Evolutionary conservation across 176 grass and related monocot species (phyloP), one percentile per base, ranked within the genome.

Genomic region (Carex pumila): DNA sequence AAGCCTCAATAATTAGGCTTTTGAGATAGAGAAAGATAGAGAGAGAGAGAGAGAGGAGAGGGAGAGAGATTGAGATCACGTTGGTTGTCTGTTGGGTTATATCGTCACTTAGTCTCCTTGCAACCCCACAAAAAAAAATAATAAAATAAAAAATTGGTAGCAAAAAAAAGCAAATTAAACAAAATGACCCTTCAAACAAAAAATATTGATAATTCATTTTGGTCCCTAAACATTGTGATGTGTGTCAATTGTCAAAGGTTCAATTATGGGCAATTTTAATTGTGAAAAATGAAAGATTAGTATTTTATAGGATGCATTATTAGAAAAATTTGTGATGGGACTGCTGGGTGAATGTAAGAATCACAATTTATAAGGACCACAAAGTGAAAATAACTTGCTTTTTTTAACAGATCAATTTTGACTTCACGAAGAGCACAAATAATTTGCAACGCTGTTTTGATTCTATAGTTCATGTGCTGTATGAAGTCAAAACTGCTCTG

Each of bases 91-190:
- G 76, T 80, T 80, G 34, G 80, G 81, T 0, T 29, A 63, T 69
- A 55, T 83, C 61, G 61, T 66, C 61, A 66, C 62, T 36, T 22
- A 63, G 13, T 31, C 83, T 81, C 82, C 83, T 61, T 87, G 83
- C 85, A 84, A 86, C 88, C 81, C 83, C 89, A 81, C 89, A 63
- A 83, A 52, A 68, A 55, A 68, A 85, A 88, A 89, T 0, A 25
- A 25, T 87, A 93, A 89, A 82, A 83, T 50, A 64, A 79, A 72
- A 63, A 61, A 58, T 78, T 87, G 74, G 55, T 14, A 15, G 83
- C 45, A 53, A 87, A 84, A 83, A 76, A 63, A 89, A 39, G 2
- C 12, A 17, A 56, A 52, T 75, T 56, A 77, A 30, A 77, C 72
- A 17, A 32, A 32, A 77, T 6, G 45, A 30, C 9, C 47, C 47